A percentile compares a stretch with the other conserved stretches of the same genome.
These are phyloP conservation scores for Clavispora santaluciae DNA, from an alignment of 805 yeast genomes.

Conservation along the genomic window DNA sequence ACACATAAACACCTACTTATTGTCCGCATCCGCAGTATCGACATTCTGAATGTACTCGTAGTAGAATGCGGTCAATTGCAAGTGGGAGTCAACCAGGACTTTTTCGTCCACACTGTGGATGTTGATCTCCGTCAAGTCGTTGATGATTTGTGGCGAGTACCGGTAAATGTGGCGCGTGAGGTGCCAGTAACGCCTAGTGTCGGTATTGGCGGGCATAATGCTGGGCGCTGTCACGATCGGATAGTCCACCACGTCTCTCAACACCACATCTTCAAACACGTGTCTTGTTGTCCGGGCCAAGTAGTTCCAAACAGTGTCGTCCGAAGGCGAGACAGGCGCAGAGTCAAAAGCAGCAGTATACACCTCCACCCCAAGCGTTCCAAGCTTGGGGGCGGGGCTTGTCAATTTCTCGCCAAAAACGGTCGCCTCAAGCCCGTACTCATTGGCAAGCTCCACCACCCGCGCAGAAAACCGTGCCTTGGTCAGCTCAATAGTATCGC, in stretches of 20 bases:
- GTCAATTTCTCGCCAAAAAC: slow-evolving; percentile 9
- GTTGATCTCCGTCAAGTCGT: slow-evolving; percentile 29
- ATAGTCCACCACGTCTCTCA: slow-evolving; percentile 20
- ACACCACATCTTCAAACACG: slow-evolving; percentile 41
- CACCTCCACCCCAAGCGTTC: not conserved
- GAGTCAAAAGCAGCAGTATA: not conserved
- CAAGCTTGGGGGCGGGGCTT: not conserved
- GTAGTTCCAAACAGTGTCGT: slow-evolving; percentile 36
- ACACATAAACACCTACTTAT: no score
- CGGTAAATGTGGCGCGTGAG: slow-evolving; percentile 59
- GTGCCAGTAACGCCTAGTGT: slow-evolving; percentile 62
- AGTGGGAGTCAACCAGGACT: slow-evolving; percentile 50
- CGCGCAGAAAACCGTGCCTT: slow-evolving; percentile 22
- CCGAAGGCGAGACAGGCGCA: slow-evolving; percentile 13
- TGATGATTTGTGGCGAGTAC: slow-evolving; percentile 44
- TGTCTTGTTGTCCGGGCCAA: slow-evolving; percentile 43
- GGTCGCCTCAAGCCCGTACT: slow-evolving; percentile 10
- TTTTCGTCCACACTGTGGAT: slow-evolving; percentile 60
- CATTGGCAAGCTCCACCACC: slow-evolving; percentile 19
- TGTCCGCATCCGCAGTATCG: slow-evolving; percentile 11
- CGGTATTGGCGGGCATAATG: slow-evolving; percentile 67
- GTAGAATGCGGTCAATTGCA: slow-evolving; percentile 53
- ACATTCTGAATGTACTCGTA: slow-evolving; percentile 25
- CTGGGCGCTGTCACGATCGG: slow-evolving; percentile 50
- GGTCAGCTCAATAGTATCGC: slow-evolving; percentile 21